Evolutionary conservation across 2,329 filamentous ascomycete genomes (phyloP).

Genomic region (Cladosporium sp.): DNA sequence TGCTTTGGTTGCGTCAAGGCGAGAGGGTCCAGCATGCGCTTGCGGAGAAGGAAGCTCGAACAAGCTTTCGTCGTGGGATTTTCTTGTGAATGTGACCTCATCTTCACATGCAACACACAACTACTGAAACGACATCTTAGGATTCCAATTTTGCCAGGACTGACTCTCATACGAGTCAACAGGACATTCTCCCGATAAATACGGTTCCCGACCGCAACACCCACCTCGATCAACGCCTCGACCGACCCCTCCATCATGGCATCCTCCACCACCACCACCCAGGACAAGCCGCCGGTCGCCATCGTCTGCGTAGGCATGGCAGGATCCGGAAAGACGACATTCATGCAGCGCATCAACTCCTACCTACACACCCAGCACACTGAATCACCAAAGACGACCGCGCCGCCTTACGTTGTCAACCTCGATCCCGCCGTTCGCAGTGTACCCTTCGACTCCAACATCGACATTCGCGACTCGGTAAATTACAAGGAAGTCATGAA

Average conservation of each 20-base stretch:
- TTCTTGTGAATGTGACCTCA: conserved; percentile 12
- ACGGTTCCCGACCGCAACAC: neutral
- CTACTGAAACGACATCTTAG: neutral
- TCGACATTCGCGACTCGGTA: conserved; percentile 97
- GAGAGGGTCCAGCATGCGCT: conserved; percentile 1
- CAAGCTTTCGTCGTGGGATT: conserved; percentile 6
- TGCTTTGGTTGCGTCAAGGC: neutral
- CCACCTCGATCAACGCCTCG: neutral
- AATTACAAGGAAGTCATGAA: conserved; percentile 99
- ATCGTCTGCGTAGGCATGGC: conserved; percentile 98
- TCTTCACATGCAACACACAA: conserved; percentile 4
- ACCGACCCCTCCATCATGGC: conserved; percentile 15
- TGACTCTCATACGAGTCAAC: neutral
- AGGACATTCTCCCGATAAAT: neutral
- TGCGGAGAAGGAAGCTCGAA: conserved; percentile 9
- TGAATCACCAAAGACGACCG: conserved; percentile 48
- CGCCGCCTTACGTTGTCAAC: conserved; percentile 91
- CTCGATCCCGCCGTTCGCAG: conserved; percentile 91
- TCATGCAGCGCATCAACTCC: conserved; percentile 97
- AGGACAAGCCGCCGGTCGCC: conserved; percentile 56
- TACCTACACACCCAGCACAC: conserved; percentile 64
- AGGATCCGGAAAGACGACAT: conserved; percentile 98
- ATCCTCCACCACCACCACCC: conserved; percentile 10
- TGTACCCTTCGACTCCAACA: conserved; percentile 93
- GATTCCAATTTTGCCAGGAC: too few relatives aligned